Evolutionary conservation across 805 yeast species (phyloP).

Genomic region (Kluyveromyces starmeri): DNA sequence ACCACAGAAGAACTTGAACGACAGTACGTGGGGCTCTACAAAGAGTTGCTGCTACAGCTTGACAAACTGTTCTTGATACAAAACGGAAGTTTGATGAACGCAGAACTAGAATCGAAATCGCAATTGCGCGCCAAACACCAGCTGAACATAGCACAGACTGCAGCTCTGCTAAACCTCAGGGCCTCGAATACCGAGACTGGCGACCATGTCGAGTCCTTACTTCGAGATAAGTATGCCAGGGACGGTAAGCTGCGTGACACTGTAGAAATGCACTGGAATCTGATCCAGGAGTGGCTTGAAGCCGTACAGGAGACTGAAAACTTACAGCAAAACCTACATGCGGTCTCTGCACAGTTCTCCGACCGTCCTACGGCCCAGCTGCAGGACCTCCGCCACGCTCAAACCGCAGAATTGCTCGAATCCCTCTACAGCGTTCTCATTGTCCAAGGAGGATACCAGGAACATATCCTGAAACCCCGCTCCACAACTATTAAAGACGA

Average conservation of each 20-base stretch:
- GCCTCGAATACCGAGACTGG: not conserved
- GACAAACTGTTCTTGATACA: constrained; percentile 27
- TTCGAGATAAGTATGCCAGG: not conserved
- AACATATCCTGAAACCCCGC: not conserved
- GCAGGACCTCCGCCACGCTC: not conserved
- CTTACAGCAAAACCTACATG: constrained; percentile 12
- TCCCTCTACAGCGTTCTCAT: constrained; percentile 3
- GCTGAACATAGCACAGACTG: constrained; percentile 7
- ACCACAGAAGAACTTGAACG: constrained; percentile 19
- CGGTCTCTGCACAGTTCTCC: constrained; percentile 1
- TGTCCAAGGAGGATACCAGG: constrained; percentile 5
- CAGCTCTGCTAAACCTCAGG: constrained; percentile 5
- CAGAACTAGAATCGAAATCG: constrained; percentile 4
- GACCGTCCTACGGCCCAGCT: not conserved
- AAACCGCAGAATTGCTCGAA: not conserved
- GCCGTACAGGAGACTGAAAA: constrained; percentile 15
- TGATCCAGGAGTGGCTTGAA: constrained; percentile 9
- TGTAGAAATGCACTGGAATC: constrained; percentile 14
- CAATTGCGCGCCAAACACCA: constrained; percentile 5
- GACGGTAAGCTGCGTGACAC: constrained; percentile 6
- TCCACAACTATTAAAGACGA: not conserved
- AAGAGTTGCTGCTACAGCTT: constrained; percentile 24
- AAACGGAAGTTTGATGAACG: constrained; percentile 7
- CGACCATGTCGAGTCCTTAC: not conserved
- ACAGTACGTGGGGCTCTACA: constrained; percentile 27